These are phyloP conservation scores for Wickerhamiella azyma DNA, from an alignment of 805 yeast species.

Conservation along the genomic window DNA sequence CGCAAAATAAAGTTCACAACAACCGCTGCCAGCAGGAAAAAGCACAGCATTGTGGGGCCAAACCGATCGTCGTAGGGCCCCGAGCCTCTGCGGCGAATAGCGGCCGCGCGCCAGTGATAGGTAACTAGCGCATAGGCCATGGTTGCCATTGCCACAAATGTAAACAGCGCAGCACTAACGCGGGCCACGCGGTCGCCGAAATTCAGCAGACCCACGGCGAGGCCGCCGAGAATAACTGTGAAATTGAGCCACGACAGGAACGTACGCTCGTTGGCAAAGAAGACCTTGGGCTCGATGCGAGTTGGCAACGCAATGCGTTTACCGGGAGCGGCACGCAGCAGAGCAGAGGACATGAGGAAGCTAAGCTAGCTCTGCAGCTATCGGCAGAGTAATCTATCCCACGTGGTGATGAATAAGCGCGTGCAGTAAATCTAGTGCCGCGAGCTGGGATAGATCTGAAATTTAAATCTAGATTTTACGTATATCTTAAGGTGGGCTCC, in stretches of 20 bases:
- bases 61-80: slow-evolving; percentile 99
- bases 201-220: slow-evolving; percentile 89
- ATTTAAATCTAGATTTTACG: no score
- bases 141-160: slow-evolving; percentile 93
- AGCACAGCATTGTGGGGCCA: slow-evolving; percentile 95
- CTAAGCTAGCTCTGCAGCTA: not conserved
- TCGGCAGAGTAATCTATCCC: not conserved
- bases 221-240: slow-evolving; percentile 94
- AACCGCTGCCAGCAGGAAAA: slow-evolving; percentile 85
- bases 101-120: slow-evolving; percentile 99
- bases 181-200: slow-evolving; percentile 93
- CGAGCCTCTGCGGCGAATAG: slow-evolving; percentile 91
- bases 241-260: slow-evolving; percentile 96
- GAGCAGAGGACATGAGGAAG: slow-evolving; percentile 35
- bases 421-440: no score
- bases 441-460: no score
- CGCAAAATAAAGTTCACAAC: slow-evolving; percentile 84
- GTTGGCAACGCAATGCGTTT: slow-evolving; percentile 97
- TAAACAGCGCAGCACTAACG: slow-evolving; percentile 85
- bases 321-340: slow-evolving; percentile 59
- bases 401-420: not conserved
- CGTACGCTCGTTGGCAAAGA: slow-evolving; percentile 97
- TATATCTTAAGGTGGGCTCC: no score
- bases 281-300: slow-evolving; percentile 96
- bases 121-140: slow-evolving; percentile 93